phyloP scores from a whole-genome alignment of 2,329 filamentous ascomycete genomes.

The Cadophora sp. region DNA sequence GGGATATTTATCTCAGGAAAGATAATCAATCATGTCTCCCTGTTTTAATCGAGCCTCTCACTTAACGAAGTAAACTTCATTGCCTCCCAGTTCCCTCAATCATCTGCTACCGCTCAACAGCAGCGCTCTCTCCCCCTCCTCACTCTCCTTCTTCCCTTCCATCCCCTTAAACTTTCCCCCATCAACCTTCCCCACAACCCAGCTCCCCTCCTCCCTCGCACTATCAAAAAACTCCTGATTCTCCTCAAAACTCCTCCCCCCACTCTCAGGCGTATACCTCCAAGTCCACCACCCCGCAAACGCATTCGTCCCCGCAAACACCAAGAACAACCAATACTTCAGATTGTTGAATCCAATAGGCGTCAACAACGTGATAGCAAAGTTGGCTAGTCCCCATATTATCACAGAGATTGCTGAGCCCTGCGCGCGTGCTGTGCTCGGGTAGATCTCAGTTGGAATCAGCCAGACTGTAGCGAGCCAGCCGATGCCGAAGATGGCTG shows the following conservation, averaged over 20 bases:
- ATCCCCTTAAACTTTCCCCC: slow-evolving; percentile 53
- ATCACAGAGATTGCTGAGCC: slow-evolving; percentile 69
- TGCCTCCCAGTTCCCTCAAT: neutral
- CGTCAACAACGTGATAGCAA: slow-evolving; percentile 59
- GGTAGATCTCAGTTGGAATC: slow-evolving; percentile 67
- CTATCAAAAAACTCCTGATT: slow-evolving; percentile 54
- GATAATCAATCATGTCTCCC: too few relatives aligned
- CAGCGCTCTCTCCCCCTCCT: slow-evolving; percentile 26
- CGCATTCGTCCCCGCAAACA: slow-evolving; percentile 59
- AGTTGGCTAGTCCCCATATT: slow-evolving; percentile 62
- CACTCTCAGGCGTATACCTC: slow-evolving; percentile 64
- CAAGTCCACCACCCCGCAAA: slow-evolving; percentile 57
- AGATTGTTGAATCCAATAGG: slow-evolving; percentile 67
- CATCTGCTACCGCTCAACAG: slow-evolving; percentile 28
- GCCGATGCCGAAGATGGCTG: slow-evolving; percentile 64
- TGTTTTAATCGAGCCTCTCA: too few relatives aligned
- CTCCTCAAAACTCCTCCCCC: slow-evolving; percentile 60
- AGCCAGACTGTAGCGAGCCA: slow-evolving; percentile 67
- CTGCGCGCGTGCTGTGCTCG: slow-evolving; percentile 64
- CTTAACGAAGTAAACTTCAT: too few relatives aligned
- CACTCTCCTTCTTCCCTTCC: slow-evolving; percentile 28
- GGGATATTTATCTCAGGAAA: too few relatives aligned
- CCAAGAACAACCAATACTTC: slow-evolving; percentile 62
- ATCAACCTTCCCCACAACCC: slow-evolving; percentile 59
- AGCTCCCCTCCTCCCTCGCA: slow-evolving; percentile 56